Conservation (phyloP, 2,329 filamentous ascomycete species). For the Kalmusia sp. region DNA sequence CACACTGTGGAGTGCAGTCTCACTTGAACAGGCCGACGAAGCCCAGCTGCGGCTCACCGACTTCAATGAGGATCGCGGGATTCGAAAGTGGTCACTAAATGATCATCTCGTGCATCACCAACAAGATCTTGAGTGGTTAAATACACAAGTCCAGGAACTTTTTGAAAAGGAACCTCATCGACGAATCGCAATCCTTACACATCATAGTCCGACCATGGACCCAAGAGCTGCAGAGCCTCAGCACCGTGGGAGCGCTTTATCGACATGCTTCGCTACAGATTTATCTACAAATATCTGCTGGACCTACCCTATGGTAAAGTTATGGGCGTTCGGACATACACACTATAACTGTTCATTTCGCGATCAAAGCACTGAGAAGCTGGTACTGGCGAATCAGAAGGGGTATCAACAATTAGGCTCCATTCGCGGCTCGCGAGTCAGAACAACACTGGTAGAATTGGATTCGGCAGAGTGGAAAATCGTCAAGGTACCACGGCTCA, state of each 20-base stretch:
- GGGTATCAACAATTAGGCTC: constrained; percentile 7
- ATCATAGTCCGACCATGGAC: constrained; percentile 52
- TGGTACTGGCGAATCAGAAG: constrained; percentile 18
- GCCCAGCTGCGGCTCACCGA: constrained; percentile 21
- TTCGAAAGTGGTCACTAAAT: constrained; percentile 46
- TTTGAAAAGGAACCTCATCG: constrained; percentile 20
- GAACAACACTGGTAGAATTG: background rate
- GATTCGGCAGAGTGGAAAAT: background rate
- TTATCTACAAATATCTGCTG: constrained; percentile 48
- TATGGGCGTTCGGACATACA: constrained; percentile 61
- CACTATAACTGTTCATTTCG: constrained; percentile 53
- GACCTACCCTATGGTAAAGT: constrained; percentile 40
- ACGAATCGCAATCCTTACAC: constrained; percentile 51
- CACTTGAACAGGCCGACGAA: background rate
- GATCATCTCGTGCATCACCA: constrained; percentile 49
- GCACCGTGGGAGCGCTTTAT: constrained; percentile 29
- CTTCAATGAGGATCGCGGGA: constrained; percentile 24
- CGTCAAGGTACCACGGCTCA: background rate
- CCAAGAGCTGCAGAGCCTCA: constrained; percentile 42
- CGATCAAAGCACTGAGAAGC: constrained; percentile 3
- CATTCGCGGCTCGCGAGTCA: background rate
- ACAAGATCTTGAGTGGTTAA: constrained; percentile 55
- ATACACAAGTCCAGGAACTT: constrained; percentile 41
- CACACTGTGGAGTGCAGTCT: constrained; percentile 15
- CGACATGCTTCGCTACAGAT: constrained; percentile 52